Evolutionary conservation across 2,329 filamentous ascomycete genomes (phyloP).

Genomic region (Mycogone perniciosa): DNA sequence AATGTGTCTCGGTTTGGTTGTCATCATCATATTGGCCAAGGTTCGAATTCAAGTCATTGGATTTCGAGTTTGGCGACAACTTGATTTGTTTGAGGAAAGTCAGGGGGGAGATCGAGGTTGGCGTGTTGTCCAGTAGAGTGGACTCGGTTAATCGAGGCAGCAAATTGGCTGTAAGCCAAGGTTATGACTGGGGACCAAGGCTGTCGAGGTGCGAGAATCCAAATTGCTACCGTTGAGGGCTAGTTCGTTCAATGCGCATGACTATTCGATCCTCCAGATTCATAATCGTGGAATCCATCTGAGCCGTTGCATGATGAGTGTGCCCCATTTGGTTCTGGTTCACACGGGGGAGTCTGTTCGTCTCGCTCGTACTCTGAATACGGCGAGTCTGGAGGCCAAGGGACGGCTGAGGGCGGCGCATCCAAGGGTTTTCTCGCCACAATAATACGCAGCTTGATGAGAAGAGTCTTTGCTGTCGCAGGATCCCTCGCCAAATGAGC

Average conservation of each 20-base stretch:
- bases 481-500: constrained; percentile 42
- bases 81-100: too few species aligned
- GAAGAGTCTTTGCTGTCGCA: constrained; percentile 35
- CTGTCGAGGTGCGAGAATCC: too few species aligned
- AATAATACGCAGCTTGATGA: constrained; percentile 42
- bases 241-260: not conserved
- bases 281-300: not conserved
- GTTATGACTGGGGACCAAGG: too few species aligned
- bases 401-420: constrained; percentile 11
- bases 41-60: too few species aligned
- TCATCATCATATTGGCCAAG: too few species aligned
- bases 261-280: not conserved
- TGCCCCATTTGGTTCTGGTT: not conserved
- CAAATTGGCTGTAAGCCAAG: too few species aligned
- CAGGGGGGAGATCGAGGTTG: too few species aligned
- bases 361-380: not conserved
- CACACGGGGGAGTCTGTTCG: not conserved
- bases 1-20: too few species aligned
- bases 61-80: too few species aligned
- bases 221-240: too few species aligned
- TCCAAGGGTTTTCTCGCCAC: constrained; percentile 44
- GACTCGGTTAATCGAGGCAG: too few species aligned
- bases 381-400: constrained; percentile 5
- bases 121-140: too few species aligned
- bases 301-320: not conserved